Base-by-base conservation (phyloP, 306 rosid species). In the Lotus japonicus region DNA sequence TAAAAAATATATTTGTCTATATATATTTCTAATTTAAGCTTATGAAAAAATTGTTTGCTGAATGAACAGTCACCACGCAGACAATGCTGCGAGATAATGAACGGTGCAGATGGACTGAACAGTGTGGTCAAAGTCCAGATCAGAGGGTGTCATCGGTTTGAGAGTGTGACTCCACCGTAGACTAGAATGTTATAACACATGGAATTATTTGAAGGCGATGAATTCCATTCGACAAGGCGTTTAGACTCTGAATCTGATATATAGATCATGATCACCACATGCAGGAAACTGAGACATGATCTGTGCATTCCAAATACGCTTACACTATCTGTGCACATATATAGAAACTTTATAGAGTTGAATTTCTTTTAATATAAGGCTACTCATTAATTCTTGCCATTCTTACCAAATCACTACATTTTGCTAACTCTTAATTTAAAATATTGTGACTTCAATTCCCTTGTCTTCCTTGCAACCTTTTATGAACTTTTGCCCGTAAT, bases 31-130 rank as follows among this genome's bases (percentile, higher is more conserved):
- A n/a, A n/a, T n/a, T n/a, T n/a, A n/a, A n/a, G n/a, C n/a, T n/a
- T n/a, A n/a, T n/a, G n/a, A n/a, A n/a, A n/a, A n/a, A n/a, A n/a
- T n/a, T n/a, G n/a, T n/a, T n/a, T n/a, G n/a, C n/a, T 62, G 45
- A 7, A 12, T 70, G 26, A 46, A 11, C 85, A 89, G 96, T 95
- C 92, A 2, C 96, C 90, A 59, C 89, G 98, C 8, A 87, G 98
- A 75, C 98, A 89, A 41, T 92, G 96, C 56, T 89, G 92, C 6
- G 78, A 89, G 57, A 28, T 92, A 9, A 33, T 81, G 44, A 33
- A 76, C 42, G 68, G 53, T 4, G 3, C 0, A 28, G 76, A 74
- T 4, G 44, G 18, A 1, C 21, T 2, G 11, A 55, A 77, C 1
- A 38, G 9, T 5, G 52, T 17, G 7, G 3, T 81, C 14, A 10